These are phyloP conservation scores for Leishmania gerbilli DNA, from an alignment of 208 protist species.

Conservation along the genomic window DNA sequence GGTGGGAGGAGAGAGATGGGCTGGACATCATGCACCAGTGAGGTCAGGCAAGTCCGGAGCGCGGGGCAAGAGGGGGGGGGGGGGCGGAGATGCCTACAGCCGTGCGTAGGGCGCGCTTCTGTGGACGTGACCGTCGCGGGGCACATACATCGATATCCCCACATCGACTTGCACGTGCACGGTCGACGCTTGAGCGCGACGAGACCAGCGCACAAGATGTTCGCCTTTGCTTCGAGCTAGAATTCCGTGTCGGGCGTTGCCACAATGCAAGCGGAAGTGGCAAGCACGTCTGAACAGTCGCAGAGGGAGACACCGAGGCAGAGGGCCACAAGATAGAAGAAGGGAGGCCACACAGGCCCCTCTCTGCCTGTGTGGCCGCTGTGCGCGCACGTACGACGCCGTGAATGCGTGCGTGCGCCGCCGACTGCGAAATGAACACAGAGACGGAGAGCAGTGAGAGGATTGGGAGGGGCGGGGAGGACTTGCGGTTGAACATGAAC, in stretches of 20 bases:
- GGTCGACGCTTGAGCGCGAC: neutral
- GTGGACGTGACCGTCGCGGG: neutral
- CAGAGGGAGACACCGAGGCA: neutral
- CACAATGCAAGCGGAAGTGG: neutral
- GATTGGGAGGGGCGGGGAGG: too few species aligned
- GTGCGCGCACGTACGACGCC: neutral
- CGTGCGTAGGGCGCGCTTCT: neutral
- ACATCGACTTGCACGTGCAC: neutral
- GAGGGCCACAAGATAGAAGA: neutral
- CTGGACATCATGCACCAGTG: neutral
- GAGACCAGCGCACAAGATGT: neutral
- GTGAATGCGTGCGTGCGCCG: neutral
- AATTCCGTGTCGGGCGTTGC: neutral
- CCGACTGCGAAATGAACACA: neutral
- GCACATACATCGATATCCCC: neutral
- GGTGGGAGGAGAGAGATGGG: neutral
- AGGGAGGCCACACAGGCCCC: neutral
- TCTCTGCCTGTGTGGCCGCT: neutral
- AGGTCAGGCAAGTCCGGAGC: neutral
- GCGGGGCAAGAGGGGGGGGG: neutral
- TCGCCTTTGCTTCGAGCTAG: too few species aligned
- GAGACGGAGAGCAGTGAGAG: neutral
- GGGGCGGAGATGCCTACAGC: neutral
- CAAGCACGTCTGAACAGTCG: neutral
- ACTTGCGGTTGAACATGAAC: neutral